Evolutionary conservation across 2,329 filamentous ascomycete genomes (phyloP).

Genomic region (Metarhizium album): DNA sequence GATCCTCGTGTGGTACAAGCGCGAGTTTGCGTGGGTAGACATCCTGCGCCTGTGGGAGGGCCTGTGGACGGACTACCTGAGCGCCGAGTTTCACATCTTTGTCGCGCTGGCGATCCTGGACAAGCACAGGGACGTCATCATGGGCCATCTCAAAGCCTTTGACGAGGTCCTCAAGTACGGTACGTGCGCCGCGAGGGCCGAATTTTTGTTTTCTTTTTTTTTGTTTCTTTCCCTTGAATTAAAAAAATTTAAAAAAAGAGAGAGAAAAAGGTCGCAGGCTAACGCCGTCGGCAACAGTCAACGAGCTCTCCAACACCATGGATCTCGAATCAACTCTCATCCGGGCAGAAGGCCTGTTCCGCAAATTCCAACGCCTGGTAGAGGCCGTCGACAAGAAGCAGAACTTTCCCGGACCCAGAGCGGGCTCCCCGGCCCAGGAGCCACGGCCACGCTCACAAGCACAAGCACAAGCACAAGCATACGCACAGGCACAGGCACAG

Average conservation of each 20-base stretch:
- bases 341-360: conserved; percentile 80
- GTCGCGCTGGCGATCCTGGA: conserved; percentile 88
- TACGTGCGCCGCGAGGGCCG: conserved; percentile 33
- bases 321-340: conserved; percentile 80
- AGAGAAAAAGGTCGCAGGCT: conserved; percentile 4
- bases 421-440: conserved; percentile 8
- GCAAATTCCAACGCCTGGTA: conserved; percentile 75
- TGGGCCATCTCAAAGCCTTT: conserved; percentile 87
- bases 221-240: too few relatives aligned
- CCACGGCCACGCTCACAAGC: conserved; percentile 4
- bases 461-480: conserved; percentile 9
- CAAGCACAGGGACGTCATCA: conserved; percentile 92
- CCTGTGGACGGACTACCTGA: conserved; percentile 87
- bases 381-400: conserved; percentile 88
- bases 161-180: conserved; percentile 96
- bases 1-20: conserved; percentile 97
- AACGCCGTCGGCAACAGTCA: conserved; percentile 47
- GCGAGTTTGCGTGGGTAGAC: conserved; percentile 86
- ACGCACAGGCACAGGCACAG: conserved; percentile 10
- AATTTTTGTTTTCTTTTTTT: too few relatives aligned
- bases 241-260: too few relatives aligned
- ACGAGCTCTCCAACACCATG: conserved; percentile 88
- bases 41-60: conserved; percentile 83
- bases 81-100: conserved; percentile 87
- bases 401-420: conserved; percentile 57